Conservation (phyloP, 2,329 filamentous ascomycete species). For the Hypoxylon sp. region DNA sequence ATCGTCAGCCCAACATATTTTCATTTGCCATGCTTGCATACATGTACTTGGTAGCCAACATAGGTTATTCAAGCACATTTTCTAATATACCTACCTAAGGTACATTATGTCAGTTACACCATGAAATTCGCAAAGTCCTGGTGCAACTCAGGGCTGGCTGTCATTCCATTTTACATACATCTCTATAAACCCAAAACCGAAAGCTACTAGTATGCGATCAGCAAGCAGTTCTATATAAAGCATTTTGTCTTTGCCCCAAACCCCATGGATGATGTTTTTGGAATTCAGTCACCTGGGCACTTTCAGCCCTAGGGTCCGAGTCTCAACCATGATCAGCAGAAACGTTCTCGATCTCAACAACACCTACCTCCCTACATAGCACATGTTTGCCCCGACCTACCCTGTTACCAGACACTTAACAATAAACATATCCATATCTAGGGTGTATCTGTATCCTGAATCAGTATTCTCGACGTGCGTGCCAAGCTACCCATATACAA, state of each 20-base stretch:
- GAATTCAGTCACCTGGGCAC: not conserved
- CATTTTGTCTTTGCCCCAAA: not conserved
- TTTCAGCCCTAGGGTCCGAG: constrained; percentile 4
- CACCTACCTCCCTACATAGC: constrained; percentile 22
- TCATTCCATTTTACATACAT: not conserved
- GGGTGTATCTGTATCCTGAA: not conserved
- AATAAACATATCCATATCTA: not conserved
- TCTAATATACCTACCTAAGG: constrained; percentile 16
- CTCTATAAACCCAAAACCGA: not conserved
- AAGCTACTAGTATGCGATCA: not conserved
- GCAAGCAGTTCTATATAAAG: not conserved
- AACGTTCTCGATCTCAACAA: constrained; percentile 22
- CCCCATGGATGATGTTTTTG: not conserved
- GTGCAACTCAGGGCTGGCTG: not conserved
- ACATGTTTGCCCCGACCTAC: constrained; percentile 11
- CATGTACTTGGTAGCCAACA: constrained; percentile 1
- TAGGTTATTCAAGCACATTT: constrained; percentile 37
- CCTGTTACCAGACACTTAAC: not conserved
- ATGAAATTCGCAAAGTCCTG: not conserved
- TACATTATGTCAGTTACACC: constrained; percentile 25
- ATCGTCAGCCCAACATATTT: constrained; percentile 30
- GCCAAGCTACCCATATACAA: constrained; percentile 7
- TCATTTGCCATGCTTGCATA: constrained; percentile 29
- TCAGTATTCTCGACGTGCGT: constrained; percentile 7
- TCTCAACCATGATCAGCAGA: constrained; percentile 5